Conservation (phyloP, 2,329 filamentous ascomycete species). For the Penicillium sclerotiorum region DNA sequence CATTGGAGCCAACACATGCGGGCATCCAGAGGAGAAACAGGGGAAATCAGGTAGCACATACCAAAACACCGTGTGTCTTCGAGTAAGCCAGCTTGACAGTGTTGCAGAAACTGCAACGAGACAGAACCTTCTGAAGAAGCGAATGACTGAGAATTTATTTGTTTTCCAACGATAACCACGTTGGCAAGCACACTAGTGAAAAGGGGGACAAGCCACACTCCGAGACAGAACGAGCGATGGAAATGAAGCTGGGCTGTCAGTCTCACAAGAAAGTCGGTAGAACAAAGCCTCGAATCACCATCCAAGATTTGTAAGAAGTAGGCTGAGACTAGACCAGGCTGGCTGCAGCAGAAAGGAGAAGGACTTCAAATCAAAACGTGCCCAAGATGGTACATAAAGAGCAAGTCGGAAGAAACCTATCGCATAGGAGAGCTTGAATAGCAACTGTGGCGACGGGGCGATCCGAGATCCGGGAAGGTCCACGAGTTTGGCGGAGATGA, state of each 20-base stretch:
- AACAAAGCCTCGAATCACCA: constrained; percentile 39
- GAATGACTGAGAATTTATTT: constrained; percentile 50
- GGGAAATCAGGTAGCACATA: constrained; percentile 30
- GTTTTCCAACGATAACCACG: constrained; percentile 40
- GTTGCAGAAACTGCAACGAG: constrained; percentile 48
- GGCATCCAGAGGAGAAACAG: constrained; percentile 29
- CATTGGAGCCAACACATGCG: constrained; percentile 22
- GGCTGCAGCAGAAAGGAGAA: constrained; percentile 30
- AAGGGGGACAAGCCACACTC: constrained; percentile 33
- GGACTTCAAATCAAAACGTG: constrained; percentile 23
- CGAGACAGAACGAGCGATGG: constrained; percentile 50
- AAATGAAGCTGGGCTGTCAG: constrained; percentile 35
- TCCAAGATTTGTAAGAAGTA: constrained; percentile 30
- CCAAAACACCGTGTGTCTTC: constrained; percentile 49
- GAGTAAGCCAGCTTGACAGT: constrained; percentile 55
- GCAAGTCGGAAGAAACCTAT: constrained; percentile 13
- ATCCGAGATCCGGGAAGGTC: constrained; percentile 12
- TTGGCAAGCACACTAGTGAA: constrained; percentile 33
- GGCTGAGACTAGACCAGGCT: constrained; percentile 33
- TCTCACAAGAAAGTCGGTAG: constrained; percentile 34
- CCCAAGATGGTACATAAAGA: constrained; percentile 24
- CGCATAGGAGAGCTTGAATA: constrained; percentile 16
- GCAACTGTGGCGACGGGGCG: constrained; percentile 2
- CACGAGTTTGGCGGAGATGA: constrained; percentile 8
- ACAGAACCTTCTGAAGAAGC: constrained; percentile 46